Evolutionary conservation across 768 basidiomycete species (phyloP).

Genomic region (Leccinellum luteum): DNA sequence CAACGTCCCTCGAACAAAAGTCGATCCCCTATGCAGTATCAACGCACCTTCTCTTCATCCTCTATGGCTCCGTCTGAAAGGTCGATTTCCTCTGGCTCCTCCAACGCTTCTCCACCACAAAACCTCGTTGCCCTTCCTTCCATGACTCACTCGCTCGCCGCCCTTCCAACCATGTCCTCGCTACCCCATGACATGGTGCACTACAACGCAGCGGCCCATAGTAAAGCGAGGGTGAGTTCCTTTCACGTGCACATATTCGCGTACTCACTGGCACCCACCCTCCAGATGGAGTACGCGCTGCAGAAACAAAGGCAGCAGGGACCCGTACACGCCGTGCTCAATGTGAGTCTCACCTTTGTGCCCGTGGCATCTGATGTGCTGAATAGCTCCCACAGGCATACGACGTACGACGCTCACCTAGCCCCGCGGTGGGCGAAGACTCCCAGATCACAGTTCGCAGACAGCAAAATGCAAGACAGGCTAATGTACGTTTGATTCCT

Average conservation of each 20-base stretch:
- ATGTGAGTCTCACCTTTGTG: constrained; percentile 15
- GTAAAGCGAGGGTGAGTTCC: constrained; percentile 28
- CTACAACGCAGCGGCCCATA: constrained; percentile 29
- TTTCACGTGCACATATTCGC: background rate
- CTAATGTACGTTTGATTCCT: constrained; percentile 13
- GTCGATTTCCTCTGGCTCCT: constrained; percentile 33
- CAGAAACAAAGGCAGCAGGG: constrained; percentile 33
- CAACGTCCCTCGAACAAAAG: constrained; percentile 10
- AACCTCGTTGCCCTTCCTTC: constrained; percentile 31
- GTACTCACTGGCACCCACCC: constrained; percentile 8
- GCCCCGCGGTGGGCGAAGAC: constrained; percentile 31
- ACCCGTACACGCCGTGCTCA: constrained; percentile 21
- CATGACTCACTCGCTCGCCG: constrained; percentile 33
- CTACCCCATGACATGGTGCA: constrained; percentile 33
- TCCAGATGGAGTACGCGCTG: constrained; percentile 32
- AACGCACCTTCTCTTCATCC: constrained; percentile 29
- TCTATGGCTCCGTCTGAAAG: constrained; percentile 34
- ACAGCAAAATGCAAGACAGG: constrained; percentile 26
- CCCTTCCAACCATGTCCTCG: constrained; percentile 31
- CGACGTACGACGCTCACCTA: constrained; percentile 31
- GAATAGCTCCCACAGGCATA: constrained; percentile 21
- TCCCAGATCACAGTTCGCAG: constrained; percentile 32
- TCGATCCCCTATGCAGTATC: constrained; percentile 29
- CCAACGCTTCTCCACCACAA: constrained; percentile 29
- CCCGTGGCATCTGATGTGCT: constrained; percentile 1